Evolutionary conservation across 2,329 filamentous ascomycete genomes (phyloP).

Genomic region (Ophiosphaerella herpotricha): DNA sequence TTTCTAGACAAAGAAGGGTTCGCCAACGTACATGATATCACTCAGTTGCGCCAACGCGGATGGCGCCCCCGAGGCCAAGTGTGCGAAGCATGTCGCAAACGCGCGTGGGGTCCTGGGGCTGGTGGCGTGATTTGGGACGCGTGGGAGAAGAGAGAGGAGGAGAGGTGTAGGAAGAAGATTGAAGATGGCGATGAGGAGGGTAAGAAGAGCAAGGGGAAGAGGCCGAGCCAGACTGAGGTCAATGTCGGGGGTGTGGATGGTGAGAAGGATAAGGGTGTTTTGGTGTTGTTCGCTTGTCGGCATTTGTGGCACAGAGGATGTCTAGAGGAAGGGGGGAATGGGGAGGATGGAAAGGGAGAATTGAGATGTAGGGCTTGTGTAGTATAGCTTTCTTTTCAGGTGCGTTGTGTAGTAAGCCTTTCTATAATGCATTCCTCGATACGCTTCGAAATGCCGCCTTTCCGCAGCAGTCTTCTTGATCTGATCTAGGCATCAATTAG

Average conservation of each 20-base stretch:
- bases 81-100: slow-evolving; percentile 81
- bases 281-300: slow-evolving; percentile 48
- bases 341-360: slow-evolving; percentile 7
- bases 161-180: slow-evolving; percentile 46
- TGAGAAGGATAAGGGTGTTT: slow-evolving; percentile 5
- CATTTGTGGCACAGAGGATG: slow-evolving; percentile 47
- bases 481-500: too few relatives aligned
- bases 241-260: slow-evolving; percentile 6
- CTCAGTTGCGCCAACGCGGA: slow-evolving; percentile 76
- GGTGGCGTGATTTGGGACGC: slow-evolving; percentile 76
- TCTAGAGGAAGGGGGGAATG: slow-evolving; percentile 16
- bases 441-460: too few relatives aligned
- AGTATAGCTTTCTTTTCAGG: neutral
- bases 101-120: slow-evolving; percentile 88
- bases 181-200: slow-evolving; percentile 46
- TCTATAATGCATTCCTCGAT: too few relatives aligned
- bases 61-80: slow-evolving; percentile 87
- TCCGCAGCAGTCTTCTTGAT: too few relatives aligned
- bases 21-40: slow-evolving; percentile 75
- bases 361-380: slow-evolving; percentile 38
- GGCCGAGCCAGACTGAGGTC: slow-evolving; percentile 10
- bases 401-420: too few relatives aligned
- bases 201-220: slow-evolving; percentile 51
- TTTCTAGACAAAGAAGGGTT: slow-evolving; percentile 90
- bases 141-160: slow-evolving; percentile 67